phyloP scores from a whole-genome alignment of 2,329 filamentous ascomycete species.

The Calonectria hawksworthii region DNA sequence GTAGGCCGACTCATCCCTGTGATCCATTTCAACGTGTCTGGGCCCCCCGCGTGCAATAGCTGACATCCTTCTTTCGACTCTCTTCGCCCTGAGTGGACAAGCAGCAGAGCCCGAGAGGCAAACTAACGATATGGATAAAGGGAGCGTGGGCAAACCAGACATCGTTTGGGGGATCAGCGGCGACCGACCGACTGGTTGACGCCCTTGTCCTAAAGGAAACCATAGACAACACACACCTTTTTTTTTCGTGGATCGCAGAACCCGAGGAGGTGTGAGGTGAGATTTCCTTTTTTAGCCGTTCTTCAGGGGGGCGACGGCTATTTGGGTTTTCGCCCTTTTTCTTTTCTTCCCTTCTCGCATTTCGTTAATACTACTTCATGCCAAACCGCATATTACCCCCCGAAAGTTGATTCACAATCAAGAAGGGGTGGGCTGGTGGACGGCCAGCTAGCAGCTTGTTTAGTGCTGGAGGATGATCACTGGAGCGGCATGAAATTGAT shows the following conservation, averaged over 20 bases:
- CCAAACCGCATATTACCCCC: not conserved
- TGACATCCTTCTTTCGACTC: not conserved
- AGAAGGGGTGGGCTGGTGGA: not conserved
- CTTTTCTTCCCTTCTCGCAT: not conserved
- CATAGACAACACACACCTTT: not conserved
- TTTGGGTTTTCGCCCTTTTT: constrained; percentile 3
- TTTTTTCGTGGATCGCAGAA: not conserved
- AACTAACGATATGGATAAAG: not conserved
- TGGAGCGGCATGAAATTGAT: not conserved
- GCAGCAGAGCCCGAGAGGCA: not conserved
- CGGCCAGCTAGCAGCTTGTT: not conserved
- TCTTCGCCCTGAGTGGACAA: not conserved
- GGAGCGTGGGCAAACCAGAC: not conserved
- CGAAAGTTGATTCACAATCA: not conserved
- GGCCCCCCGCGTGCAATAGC: not conserved
- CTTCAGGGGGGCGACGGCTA: constrained; percentile 5
- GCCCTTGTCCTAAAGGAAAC: constrained; percentile 4
- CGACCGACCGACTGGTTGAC: not conserved
- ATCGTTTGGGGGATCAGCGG: not conserved
- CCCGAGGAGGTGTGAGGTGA: not conserved
- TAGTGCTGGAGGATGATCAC: not conserved
- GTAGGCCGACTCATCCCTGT: constrained; percentile 13
- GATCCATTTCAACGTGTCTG: constrained; percentile 6
- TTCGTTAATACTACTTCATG: not conserved
- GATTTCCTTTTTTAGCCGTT: constrained; percentile 6